Base-by-base conservation (phyloP, 345 rosid species). In the Salix arbutifolia region DNA sequence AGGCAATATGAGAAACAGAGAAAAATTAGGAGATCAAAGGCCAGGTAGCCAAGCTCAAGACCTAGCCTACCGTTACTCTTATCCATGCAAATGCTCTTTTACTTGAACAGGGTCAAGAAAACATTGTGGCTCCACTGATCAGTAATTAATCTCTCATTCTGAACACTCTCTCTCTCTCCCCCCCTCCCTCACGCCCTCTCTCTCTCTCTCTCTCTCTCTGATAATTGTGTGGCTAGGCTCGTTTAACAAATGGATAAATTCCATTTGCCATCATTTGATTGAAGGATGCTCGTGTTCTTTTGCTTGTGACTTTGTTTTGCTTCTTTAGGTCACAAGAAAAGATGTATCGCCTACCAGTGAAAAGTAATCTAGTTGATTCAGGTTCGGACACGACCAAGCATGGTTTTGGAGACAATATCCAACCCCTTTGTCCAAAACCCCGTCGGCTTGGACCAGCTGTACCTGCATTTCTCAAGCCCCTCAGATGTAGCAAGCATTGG, bases 401-500 rank as follows among this genome's bases (percentile, higher is more conserved):
- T 19, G 69, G 53, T 16, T 38, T 66, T 56, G 75, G 76, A 33
- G 70, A 40, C 70, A 70, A 66, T 30, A 70, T 31, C 25, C 74
- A 78, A 60, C 87, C 89, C 26, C 81, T 88, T 33, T 94, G 97
- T 66, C 96, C 97, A 0, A 91, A 88, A 79, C 97, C 97, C 74
- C 97, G 93, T 13, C 90, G 92, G 31, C 72, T 80, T 37, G 84
- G 83, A 64, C 74, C 88, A 17, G 62, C 85, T 67, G 26, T 85
- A n/a, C 93, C 91, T 3, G 96, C 92, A 64, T 83, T 90, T 72
- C 89, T 94, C 78, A 87, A 79, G 72, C 91, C 91, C 67, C 85
- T 77, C 62, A 74, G 82, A 46, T 89, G 97, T 69, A 74, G 76
- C 84, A 80, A 89, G 14, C 96, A 92, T 86, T 81, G 82, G 84